Evolutionary conservation across 495 filamentous ascomycete species (phyloP).

Genomic region (Jackrogersella multiformis): DNA sequence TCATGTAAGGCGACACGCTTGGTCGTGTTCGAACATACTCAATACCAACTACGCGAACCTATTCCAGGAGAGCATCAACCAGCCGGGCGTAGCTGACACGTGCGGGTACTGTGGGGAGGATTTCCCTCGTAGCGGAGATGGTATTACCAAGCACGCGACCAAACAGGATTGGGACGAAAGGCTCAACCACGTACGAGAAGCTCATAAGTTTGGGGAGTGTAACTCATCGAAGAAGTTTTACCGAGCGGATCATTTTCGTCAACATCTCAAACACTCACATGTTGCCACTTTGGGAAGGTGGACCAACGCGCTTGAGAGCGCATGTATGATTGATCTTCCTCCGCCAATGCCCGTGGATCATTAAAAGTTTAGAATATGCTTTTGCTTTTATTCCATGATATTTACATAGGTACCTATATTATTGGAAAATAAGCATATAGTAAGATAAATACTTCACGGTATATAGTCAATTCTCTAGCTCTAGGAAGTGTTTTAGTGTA

Average conservation of each 20-base stretch:
- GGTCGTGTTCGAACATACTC: constrained; percentile 75
- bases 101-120: constrained; percentile 89
- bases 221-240: constrained; percentile 89
- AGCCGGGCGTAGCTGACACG: constrained; percentile 63
- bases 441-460: too few species aligned
- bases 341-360: background rate
- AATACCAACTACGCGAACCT: constrained; percentile 61
- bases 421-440: too few species aligned
- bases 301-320: constrained; percentile 82
- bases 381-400: background rate
- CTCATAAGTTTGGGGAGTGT: constrained; percentile 86
- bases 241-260: constrained; percentile 88
- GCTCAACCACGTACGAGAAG: constrained; percentile 72
- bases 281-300: constrained; percentile 76
- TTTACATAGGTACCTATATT: background rate
- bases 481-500: too few species aligned
- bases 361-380: background rate
- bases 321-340: constrained; percentile 73
- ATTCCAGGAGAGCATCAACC: constrained; percentile 69
- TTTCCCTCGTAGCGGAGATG: constrained; percentile 74
- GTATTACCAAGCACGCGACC: constrained; percentile 49
- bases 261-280: constrained; percentile 85
- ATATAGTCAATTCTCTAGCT: too few species aligned
- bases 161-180: constrained; percentile 35
- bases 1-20: constrained; percentile 83